Evolutionary conservation across 2,329 filamentous ascomycete genomes (phyloP), one percentile per base, ranked within the genome.

Genomic region (Aspergillus ustus): DNA sequence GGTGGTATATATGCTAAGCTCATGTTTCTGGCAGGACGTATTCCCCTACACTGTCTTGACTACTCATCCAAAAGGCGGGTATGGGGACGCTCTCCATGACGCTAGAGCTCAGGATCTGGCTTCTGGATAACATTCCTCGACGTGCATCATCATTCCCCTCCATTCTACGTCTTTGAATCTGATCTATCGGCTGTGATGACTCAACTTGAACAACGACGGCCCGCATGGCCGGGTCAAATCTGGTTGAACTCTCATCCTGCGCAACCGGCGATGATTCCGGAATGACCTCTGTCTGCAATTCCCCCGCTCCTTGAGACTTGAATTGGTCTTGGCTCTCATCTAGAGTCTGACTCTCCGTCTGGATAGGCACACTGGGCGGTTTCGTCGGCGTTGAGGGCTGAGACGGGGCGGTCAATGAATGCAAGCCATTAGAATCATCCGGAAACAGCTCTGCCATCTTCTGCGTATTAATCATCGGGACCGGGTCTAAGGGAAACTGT

Each of bases 1-100:
- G 44, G 34, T n/a, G 31, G 19, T 57, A 54, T 61, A 54, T 59
- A 61, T 59, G 50, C 17, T 50, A n/a, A 52, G 31, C 49, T 61
- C 19, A 62, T 58, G 58, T 60, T 52, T 74, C 70, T 34, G 70
- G 68, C 45, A 70, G 58, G 58, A 67, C 73, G 63, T 78, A 77
- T 52, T 77, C 76, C 37, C 74, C 73, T 29, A 75, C 68, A 64
- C 72, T 77, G 56, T 77, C 74, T 61, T 78, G 75, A 55, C 75
- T 80, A 7, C 70, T 70, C 66, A 72, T 70, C 72, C 76, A 77
- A 19, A 76, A 72, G 4, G 69, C 70, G 3, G 77, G 78, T n/a
- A 77, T 57, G 7, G 78, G 75, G 52, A 80, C 68, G 62, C 77
- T 80, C 55, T 80, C 78, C 77, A 80, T 78, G 19, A 80, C 70